Percentiles rank a stretch among this genome's conserved stretches.
Evolutionary conservation across 176 grass and related monocot genomes (phyloP).

Genomic region (Neostapfia colusana): DNA sequence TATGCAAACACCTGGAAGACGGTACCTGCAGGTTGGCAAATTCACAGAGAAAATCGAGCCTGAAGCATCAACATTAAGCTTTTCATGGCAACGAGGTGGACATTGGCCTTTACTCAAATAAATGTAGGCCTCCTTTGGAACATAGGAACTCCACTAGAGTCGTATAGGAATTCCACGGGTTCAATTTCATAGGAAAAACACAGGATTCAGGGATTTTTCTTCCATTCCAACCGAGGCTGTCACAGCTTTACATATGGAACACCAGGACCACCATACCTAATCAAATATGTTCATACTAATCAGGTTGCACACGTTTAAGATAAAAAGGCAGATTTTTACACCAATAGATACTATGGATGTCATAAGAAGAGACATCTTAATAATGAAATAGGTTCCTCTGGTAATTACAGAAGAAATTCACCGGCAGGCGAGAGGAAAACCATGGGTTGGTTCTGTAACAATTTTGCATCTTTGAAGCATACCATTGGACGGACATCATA

Average conservation of each 20-base stretch:
- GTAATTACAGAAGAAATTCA: constrained; percentile 30
- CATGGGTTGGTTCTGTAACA: background rate
- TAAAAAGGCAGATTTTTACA: constrained; percentile 25
- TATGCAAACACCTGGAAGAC: background rate
- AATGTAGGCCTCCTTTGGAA: too few relatives aligned
- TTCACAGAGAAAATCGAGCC: background rate
- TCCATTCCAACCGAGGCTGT: too few relatives aligned
- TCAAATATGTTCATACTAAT: constrained; percentile 4
- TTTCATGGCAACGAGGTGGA: background rate
- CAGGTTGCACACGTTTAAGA: background rate
- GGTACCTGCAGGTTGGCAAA: background rate
- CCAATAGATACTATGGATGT: background rate
- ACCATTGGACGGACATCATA: background rate
- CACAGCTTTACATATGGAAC: background rate
- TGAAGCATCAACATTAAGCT: background rate
- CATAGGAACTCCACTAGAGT: too few relatives aligned
- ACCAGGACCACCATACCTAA: background rate
- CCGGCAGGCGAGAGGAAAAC: background rate
- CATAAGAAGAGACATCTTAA: background rate
- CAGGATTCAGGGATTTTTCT: too few relatives aligned
- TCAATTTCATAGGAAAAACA: too few relatives aligned
- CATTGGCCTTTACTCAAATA: background rate
- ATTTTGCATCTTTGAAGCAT: background rate
- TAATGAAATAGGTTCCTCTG: constrained; percentile 4
- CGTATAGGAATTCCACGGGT: too few relatives aligned